Evolutionary conservation across 1,284 basidiomycete species (phyloP), one percentile per base, ranked within the genome.

Genomic region (Leccinum griseonigrum): DNA sequence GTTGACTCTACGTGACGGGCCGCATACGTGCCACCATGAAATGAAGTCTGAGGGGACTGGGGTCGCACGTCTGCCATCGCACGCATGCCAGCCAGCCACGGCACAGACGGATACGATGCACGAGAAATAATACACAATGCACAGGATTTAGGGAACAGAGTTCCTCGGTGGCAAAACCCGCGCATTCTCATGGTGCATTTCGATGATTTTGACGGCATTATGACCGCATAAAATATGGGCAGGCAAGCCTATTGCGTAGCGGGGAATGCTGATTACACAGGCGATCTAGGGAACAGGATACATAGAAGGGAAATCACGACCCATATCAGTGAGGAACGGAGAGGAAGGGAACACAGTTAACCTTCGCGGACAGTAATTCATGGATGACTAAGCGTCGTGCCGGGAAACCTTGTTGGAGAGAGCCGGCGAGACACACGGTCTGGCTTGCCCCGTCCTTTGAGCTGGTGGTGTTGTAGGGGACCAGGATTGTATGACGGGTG

Each of bases 361-460:
- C 69, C 65, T 69, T 70, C 68, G 69, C 69, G 69, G 69, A 69
- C 68, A 68, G 64, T 63, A 57, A 69, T 69, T 70, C 60, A 26
- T 26, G 59, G 69, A 66, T 69, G 69, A 69, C 69, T 71, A 71
- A 69, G 67, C 65, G 54, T 14, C 31, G 59, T 71, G 68, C 69
- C 69, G 69, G 65, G 69, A 70, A 71, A 67, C 68, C 68, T 69
- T 70, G 60, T 61, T 59, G 55, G 29, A 56, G 54, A 56, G 36
- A 18, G 36, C 26, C 54, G 54, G 22, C 36, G 54, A 56, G 10
- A 29, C 43, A 48, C 26, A 14, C 36, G 26, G 38, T n/a, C 9
- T n/a, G 31, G 2, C 2, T n/a, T 16, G 38, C 26, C 54, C n/a
- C 54, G 28, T 46, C 18, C 54, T 29, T 38, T 31, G 54, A 28